Evolutionary conservation across 345 rosid genomes (phyloP).

Genomic region (Geranium rotundifolium): DNA sequence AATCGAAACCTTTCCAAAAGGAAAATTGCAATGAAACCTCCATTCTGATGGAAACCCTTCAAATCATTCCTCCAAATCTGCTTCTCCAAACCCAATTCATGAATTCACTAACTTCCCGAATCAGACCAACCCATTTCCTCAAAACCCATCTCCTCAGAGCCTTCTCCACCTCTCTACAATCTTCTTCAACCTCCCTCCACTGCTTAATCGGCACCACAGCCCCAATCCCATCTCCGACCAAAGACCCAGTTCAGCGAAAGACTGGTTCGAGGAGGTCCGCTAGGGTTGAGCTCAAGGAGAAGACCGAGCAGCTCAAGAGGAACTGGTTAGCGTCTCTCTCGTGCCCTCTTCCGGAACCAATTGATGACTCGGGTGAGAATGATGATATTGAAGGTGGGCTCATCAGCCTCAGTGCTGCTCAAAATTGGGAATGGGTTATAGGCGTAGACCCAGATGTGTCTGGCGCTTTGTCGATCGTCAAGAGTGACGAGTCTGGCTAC

Average conservation of each 20-base stretch:
- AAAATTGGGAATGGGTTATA: constrained; percentile 40
- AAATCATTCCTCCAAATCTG: not conserved
- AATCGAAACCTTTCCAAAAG: too few relatives aligned
- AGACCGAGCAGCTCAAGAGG: constrained; percentile 23
- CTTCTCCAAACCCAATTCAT: not conserved
- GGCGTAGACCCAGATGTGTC: constrained; percentile 33
- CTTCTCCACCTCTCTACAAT: not conserved
- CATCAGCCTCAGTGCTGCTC: constrained; percentile 4
- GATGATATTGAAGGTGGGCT: constrained; percentile 5
- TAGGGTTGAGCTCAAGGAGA: not conserved
- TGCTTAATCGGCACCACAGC: too few relatives aligned
- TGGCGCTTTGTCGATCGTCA: constrained; percentile 71
- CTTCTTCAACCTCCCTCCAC: too few relatives aligned
- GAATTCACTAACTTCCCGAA: not conserved
- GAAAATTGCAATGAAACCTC: too few relatives aligned
- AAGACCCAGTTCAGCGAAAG: constrained; percentile 8
- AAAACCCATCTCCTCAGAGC: too few relatives aligned
- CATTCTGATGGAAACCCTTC: not conserved
- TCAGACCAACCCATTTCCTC: not conserved
- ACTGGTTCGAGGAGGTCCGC: not conserved
- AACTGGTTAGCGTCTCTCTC: constrained; percentile 61
- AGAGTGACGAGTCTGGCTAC: constrained; percentile 31
- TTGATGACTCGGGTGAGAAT: not conserved
- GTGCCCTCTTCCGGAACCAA: constrained; percentile 16
- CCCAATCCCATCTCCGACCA: not conserved